Conservation (phyloP, 441 rosid genomes). For the Jatropha multifida region DNA sequence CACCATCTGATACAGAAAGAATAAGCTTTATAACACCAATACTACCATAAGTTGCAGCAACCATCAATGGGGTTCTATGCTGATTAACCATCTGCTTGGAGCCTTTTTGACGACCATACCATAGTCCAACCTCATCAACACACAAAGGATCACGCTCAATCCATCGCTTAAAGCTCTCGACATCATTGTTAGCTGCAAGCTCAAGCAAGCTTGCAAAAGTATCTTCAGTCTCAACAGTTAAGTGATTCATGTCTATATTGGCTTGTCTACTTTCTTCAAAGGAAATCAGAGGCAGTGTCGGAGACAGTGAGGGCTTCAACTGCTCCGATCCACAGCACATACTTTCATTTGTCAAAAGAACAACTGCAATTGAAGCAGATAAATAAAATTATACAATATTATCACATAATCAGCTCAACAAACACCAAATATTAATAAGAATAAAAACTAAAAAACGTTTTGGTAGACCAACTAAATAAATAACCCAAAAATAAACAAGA, state of each 20-base stretch:
- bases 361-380: constrained; percentile 33
- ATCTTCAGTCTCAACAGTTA: constrained; percentile 33
- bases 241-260: constrained; percentile 33
- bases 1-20: constrained; percentile 36
- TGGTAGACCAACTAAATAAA: neutral
- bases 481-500: neutral
- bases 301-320: constrained; percentile 29
- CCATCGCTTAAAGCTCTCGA: constrained; percentile 38
- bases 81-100: constrained; percentile 42
- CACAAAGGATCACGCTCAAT: constrained; percentile 26
- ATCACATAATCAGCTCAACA: constrained; percentile 3
- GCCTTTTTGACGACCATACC: constrained; percentile 57
- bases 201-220: constrained; percentile 55
- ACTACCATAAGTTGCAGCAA: constrained; percentile 63
- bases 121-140: constrained; percentile 44
- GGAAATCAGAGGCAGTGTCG: constrained; percentile 23
- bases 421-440: neutral
- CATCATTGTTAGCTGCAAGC: constrained; percentile 62
- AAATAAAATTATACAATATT: neutral
- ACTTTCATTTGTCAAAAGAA: constrained; percentile 42
- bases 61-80: constrained; percentile 49
- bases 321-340: constrained; percentile 49
- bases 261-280: constrained; percentile 35
- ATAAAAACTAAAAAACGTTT: neutral
- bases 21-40: constrained; percentile 48